Evolutionary conservation across 805 yeast genomes (phyloP).

Genomic region (Lachancea kluyveri): DNA sequence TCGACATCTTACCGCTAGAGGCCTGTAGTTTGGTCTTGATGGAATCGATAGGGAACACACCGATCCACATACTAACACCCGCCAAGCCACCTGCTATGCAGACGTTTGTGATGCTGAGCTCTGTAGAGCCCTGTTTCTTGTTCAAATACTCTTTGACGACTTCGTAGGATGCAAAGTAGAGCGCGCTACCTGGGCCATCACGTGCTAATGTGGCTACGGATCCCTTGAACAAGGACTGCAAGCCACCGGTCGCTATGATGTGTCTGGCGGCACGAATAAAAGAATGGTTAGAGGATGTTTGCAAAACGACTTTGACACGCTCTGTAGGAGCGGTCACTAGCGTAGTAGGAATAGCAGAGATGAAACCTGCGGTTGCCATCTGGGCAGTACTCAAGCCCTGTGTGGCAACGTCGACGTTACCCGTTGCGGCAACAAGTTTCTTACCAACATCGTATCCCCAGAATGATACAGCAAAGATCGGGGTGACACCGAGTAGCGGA

Average conservation of each 20-base stretch:
- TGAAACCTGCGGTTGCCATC: constrained; percentile 86
- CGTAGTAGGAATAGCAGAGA: constrained; percentile 92
- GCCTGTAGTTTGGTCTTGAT: constrained; percentile 52
- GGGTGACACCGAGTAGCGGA: constrained; percentile 94
- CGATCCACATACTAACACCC: constrained; percentile 96
- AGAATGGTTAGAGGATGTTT: constrained; percentile 46
- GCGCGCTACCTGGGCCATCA: constrained; percentile 96
- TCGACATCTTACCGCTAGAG: constrained; percentile 39
- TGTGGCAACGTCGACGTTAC: constrained; percentile 31
- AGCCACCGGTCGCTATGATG: constrained; percentile 74
- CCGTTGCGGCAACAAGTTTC: constrained; percentile 48
- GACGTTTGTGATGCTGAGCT: constrained; percentile 65
- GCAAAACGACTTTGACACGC: constrained; percentile 90
- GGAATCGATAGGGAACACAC: constrained; percentile 94
- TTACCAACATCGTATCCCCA: constrained; percentile 98
- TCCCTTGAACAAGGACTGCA: constrained; percentile 82
- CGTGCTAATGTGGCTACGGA: constrained; percentile 88
- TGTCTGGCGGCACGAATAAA: constrained; percentile 45
- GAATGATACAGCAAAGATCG: constrained; percentile 96
- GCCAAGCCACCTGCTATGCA: constrained; percentile 92
- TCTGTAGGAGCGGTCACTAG: constrained; percentile 97
- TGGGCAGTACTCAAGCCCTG: constrained; percentile 51
- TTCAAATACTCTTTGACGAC: constrained; percentile 60
- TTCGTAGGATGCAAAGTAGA: constrained; percentile 93
- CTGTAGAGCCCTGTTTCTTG: constrained; percentile 36